Conservation (phyloP, 306 rosid species). For the Trifolium repens region DNA sequence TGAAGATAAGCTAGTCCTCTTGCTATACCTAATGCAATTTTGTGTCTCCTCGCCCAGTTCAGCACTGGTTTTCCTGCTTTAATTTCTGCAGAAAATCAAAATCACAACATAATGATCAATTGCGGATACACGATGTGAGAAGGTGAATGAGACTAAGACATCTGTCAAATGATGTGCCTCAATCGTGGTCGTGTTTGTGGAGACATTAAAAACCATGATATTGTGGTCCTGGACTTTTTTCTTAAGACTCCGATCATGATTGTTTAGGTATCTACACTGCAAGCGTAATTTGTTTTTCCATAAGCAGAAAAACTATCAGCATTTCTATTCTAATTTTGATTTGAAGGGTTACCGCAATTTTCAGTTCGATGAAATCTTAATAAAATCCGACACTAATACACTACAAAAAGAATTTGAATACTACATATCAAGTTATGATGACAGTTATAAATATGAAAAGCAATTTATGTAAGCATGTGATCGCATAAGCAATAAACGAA, state of each 20-base stretch:
- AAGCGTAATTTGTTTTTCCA: constrained; percentile 23
- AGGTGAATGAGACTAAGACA: neutral
- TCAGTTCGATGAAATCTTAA: constrained; percentile 23
- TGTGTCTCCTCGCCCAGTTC: constrained; percentile 97
- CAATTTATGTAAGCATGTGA: constrained; percentile 3
- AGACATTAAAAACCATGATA: neutral
- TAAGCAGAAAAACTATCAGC: neutral
- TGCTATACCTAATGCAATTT: constrained; percentile 87
- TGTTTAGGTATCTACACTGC: neutral
- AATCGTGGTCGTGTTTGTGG: neutral
- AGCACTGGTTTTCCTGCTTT: constrained; percentile 87
- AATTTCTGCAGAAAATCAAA: constrained; percentile 60
- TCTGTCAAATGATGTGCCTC: neutral
- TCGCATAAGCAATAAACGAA: neutral
- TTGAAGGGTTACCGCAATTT: neutral
- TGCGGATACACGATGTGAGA: neutral
- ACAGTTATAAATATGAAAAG: constrained; percentile 6
- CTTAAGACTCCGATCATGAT: neutral
- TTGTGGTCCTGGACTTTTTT: neutral
- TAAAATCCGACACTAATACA: constrained; percentile 8
- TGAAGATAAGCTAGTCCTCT: constrained; percentile 93
- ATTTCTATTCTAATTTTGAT: constrained; percentile 1
- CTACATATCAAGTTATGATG: neutral
- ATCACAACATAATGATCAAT: constrained; percentile 28
- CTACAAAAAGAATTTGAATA: neutral